Conservation (phyloP, 1,284 basidiomycete genomes). For the Exobasidium cylindrosporum region DNA sequence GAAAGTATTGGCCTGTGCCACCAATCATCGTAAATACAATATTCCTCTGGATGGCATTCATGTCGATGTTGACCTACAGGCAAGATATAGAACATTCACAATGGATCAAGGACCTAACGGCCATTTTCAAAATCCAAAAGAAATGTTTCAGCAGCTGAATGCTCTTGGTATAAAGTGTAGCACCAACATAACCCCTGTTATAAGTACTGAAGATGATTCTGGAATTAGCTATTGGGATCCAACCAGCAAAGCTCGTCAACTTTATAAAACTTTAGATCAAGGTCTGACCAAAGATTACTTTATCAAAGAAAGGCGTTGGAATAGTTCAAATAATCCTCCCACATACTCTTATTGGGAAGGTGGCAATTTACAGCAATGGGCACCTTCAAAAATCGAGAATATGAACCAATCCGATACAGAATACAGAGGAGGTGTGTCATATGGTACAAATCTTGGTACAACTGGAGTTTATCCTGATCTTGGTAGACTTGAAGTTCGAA, state of each 20-base stretch:
- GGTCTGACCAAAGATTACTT: not conserved
- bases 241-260: not conserved
- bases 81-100: constrained; percentile 8
- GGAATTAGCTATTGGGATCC: constrained; percentile 2
- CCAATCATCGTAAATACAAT: constrained; percentile 4
- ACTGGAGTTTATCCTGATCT: constrained; percentile 15
- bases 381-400: not conserved
- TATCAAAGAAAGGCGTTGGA: constrained; percentile 7
- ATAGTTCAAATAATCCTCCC: not conserved
- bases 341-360: constrained; percentile 11
- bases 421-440: constrained; percentile 7
- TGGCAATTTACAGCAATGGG: not conserved
- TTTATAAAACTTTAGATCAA: constrained; percentile 6
- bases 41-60: constrained; percentile 13
- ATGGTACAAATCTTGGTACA: constrained; percentile 13
- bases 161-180: constrained; percentile 3
- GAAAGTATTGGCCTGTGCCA: constrained; percentile 2
- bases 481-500: constrained; percentile 9
- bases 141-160: constrained; percentile 2
- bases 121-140: constrained; percentile 4
- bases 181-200: constrained; percentile 13
- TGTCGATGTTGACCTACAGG: constrained; percentile 11
- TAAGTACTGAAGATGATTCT: not conserved
- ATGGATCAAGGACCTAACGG: constrained; percentile 8
- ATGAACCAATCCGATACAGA: not conserved